Conservation (phyloP, 495 filamentous ascomycete genomes). For the Penicillium ucsense region DNA sequence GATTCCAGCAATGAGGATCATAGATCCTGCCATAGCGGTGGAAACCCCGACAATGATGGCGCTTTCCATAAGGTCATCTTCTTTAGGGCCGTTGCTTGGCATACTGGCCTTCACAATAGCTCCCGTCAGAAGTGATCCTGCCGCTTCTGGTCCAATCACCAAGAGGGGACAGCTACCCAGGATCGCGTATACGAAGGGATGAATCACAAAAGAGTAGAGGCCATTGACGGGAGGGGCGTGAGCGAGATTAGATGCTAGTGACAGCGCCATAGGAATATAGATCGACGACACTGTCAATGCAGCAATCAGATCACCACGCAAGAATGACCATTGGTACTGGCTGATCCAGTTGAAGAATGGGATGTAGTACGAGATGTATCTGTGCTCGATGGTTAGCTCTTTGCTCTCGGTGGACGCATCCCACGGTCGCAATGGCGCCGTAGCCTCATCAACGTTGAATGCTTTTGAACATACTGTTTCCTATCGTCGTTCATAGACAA, state of each 20-base stretch:
- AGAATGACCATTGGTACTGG: conserved; percentile 71
- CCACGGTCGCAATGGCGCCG: too few relatives aligned
- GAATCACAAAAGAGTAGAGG: conserved; percentile 90
- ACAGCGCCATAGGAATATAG: conserved; percentile 96
- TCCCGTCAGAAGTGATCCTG: conserved; percentile 82
- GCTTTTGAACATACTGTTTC: conserved; percentile 20
- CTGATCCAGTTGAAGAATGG: conserved; percentile 81
- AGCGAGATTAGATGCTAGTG: conserved; percentile 84
- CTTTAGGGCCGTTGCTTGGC: conserved; percentile 53
- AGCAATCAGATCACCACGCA: conserved; percentile 80
- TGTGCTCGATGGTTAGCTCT: conserved; percentile 26
- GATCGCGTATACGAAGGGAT: conserved; percentile 81
- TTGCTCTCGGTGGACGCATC: not conserved
- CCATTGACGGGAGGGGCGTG: conserved; percentile 91
- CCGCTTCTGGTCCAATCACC: conserved; percentile 93
- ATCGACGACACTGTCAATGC: conserved; percentile 88
- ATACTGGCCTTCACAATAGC: conserved; percentile 73
- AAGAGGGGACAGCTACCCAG: conserved; percentile 85
- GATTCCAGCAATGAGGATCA: conserved; percentile 76
- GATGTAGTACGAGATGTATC: conserved; percentile 90
- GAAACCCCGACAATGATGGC: conserved; percentile 83
- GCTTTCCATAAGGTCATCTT: conserved; percentile 60
- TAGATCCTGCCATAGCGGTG: conserved; percentile 74
- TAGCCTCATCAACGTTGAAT: too few relatives aligned
- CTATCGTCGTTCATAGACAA: conserved; percentile 23